Evolutionary conservation across 2,329 filamentous ascomycete genomes (phyloP), one percentile per base, ranked within the genome.

Genomic region (Cercospora beticola): DNA sequence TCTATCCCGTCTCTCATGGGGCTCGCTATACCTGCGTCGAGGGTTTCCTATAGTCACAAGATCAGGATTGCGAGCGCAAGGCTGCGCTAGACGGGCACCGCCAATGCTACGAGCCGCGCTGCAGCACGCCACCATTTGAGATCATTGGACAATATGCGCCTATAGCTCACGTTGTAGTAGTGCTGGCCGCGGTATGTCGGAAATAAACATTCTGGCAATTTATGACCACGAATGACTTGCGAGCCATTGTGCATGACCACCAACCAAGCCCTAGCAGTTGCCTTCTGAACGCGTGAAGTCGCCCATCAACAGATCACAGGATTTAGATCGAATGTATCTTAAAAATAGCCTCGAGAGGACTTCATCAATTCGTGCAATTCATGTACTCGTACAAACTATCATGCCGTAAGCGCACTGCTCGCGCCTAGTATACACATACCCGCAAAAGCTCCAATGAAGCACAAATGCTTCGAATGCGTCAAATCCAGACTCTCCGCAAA

Each of bases 351-450:
- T 40, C 36, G 16, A 16, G 36, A 40, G 36, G 49, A 12, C 49
- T 60, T n/a, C 33, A 28, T 60, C 59, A 46, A 26, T 46, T 56
- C 61, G 36, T 33, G 26, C 21, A 36, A 46, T 52, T 30, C 36
- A 31, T 63, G 46, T 52, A 26, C 21, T 52, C 46, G 5, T 52
- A 52, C 46, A 52, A 52, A 52, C 46, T 14, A n/a, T 65, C 52
- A 82, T 52, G 90, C 88, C n/a, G 92, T 94, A 71, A 97, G 83
- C 43, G 94, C 93, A 80, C 89, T 93, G 79, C 92, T 97, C 63
- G 95, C 73, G 0, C 94, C 94, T 81, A 99, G 83, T 67, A 98
- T 82, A 0, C 88, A 89, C 94, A 98, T 98, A 1, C 95, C 92
- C 26, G 91, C 76, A 81, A 96, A 95, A 7, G 89, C 92, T 82